phyloP scores from a whole-genome alignment of 2,329 filamentous ascomycete genomes.

The Ophiostoma ips region DNA sequence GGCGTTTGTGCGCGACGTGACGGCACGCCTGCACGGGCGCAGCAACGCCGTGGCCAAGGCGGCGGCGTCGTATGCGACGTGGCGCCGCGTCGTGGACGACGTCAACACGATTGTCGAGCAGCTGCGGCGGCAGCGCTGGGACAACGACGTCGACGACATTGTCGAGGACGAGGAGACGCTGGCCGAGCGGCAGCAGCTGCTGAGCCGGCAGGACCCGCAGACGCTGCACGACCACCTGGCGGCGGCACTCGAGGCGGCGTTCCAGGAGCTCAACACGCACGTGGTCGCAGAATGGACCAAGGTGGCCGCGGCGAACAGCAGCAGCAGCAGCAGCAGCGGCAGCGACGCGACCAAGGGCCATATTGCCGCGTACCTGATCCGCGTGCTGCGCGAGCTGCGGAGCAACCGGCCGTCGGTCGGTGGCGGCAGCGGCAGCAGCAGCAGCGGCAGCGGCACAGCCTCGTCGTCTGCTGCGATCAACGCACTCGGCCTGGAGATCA shows the following conservation, averaged over 20 bases:
- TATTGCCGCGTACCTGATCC: slow-evolving; percentile 53
- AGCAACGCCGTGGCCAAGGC: slow-evolving; percentile 51
- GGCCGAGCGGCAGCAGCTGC: slow-evolving; percentile 48
- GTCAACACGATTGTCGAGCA: slow-evolving; percentile 48
- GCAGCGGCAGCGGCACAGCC: slow-evolving; percentile 15
- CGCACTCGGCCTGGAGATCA: slow-evolving; percentile 43
- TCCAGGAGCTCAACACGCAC: slow-evolving; percentile 38
- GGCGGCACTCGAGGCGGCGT: slow-evolving; percentile 21
- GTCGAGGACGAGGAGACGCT: slow-evolving; percentile 61
- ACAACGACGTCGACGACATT: slow-evolving; percentile 60
- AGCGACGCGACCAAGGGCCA: slow-evolving; percentile 34
- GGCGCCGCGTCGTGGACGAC: slow-evolving; percentile 60
- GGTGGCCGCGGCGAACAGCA: slow-evolving; percentile 24
- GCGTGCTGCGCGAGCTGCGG: slow-evolving; percentile 61
- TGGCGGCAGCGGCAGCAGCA: slow-evolving; percentile 14
- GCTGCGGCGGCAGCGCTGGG: slow-evolving; percentile 57
- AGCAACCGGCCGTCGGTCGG: slow-evolving; percentile 39
- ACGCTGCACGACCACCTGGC: slow-evolving; percentile 22
- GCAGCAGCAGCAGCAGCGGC: slow-evolving; percentile 20
- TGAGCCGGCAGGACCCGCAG: slow-evolving; percentile 48
- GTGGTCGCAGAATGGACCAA: slow-evolving; percentile 36
- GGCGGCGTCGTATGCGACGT: slow-evolving; percentile 51
- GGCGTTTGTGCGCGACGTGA: slow-evolving; percentile 54
- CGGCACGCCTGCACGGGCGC: slow-evolving; percentile 58
- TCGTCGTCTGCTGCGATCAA: slow-evolving; percentile 20